Base-by-base conservation (phyloP, 2,329 filamentous ascomycete genomes). In the Apiospora malaysiana region DNA sequence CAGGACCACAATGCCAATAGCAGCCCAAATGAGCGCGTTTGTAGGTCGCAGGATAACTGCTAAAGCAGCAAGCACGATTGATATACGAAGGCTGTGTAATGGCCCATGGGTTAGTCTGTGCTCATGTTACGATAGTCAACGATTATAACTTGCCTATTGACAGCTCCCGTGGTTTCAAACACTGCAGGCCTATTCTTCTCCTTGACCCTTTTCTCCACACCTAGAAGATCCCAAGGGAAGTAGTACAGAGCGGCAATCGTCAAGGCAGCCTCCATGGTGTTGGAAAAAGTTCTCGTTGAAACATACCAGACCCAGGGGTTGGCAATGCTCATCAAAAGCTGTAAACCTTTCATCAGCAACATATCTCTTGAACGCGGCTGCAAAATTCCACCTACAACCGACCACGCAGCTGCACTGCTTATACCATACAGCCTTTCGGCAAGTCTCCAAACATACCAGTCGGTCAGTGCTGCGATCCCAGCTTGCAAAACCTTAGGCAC, bases 301-400 rank as follows among this genome's bases (percentile, higher is more conserved):
- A 92, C 96, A 82, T 96, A 98, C 93, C 94, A 98, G 80, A 98
- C 94, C 94, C 96, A 99, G 8, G 96, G 94, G 81, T 91, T 97
- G 77, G 91, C 84, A 59, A 93, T 81, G 3, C 90, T 91, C 82
- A 96, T 87, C 71, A 88, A 86, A 65, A 97, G 85, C 91, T 94
- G 73, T 32, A 45, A 59, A 49, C 32, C 12, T 40, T 63, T 37
- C n/a, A n/a, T 63, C 10, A 63, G 56, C 32, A 63, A n/a, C 14
- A 10, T 63, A 40, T 5, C 8, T 40, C 21, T n/a, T 10, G 21
- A 40, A 14, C 18, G 18, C 37, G 23, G 51, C 37, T 45, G 9
- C 45, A 67, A 71, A 69, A 40, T 2, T 21, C 7, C 72, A 85
- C 90, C 78, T 87, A 96, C 94, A 75, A 92, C 88, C 74, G 91